phyloP scores from a whole-genome alignment of 1,284 basidiomycete genomes.

The Microstroma glucosiphilum region DNA sequence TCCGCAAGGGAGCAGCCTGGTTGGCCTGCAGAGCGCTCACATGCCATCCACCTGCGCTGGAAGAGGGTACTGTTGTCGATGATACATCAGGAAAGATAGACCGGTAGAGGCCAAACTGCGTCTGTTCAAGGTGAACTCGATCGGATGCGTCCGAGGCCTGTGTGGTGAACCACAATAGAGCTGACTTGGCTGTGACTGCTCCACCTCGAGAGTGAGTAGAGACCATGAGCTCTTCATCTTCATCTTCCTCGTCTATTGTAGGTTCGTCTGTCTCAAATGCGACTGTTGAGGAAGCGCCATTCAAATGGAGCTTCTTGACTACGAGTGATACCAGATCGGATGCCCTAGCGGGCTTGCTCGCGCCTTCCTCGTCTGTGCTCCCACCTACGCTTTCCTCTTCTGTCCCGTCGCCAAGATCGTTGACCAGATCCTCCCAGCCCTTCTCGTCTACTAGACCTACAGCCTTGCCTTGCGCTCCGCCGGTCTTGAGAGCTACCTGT shows the following conservation, averaged over 20 bases:
- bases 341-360: conserved; percentile 55
- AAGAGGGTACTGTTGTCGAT: not conserved
- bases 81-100: conserved; percentile 61
- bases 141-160: conserved; percentile 41
- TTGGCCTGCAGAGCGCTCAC: conserved; percentile 1
- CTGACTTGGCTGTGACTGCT: conserved; percentile 39
- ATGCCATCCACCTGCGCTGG: not conserved
- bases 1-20: conserved; percentile 1
- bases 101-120: conserved; percentile 83
- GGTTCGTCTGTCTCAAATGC: not conserved
- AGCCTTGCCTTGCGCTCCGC: not conserved
- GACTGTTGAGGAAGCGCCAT: not conserved
- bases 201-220: conserved; percentile 60
- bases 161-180: conserved; percentile 81
- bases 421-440: not conserved
- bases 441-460: conserved; percentile 1
- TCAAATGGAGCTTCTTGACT: conserved; percentile 24
- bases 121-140: conserved; percentile 55
- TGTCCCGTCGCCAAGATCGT: not conserved
- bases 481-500: conserved; percentile 55
- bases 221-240: conserved; percentile 41
- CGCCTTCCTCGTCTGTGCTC: conserved; percentile 49
- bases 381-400: conserved; percentile 27
- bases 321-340: conserved; percentile 53
- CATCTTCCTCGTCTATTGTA: conserved; percentile 15